phyloP scores from a whole-genome alignment of 768 basidiomycete genomes.

The Russula abietina region DNA sequence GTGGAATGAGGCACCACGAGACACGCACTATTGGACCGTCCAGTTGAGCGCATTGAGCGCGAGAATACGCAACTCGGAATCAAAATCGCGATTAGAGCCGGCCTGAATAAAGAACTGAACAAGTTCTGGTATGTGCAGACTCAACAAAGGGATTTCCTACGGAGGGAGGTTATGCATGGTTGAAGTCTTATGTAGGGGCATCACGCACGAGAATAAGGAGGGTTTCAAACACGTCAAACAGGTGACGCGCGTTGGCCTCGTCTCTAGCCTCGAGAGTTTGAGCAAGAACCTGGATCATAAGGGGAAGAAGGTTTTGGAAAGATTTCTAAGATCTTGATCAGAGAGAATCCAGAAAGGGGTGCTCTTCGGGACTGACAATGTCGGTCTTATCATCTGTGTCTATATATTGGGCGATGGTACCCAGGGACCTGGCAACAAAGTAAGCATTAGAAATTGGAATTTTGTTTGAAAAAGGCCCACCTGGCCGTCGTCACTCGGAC shows the following conservation, averaged over 20 bases:
- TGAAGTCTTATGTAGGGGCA: not conserved
- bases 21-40: conserved; percentile 88
- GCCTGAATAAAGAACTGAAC: conserved; percentile 82
- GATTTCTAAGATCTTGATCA: conserved; percentile 48
- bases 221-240: conserved; percentile 95
- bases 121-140: conserved; percentile 81
- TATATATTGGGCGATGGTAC: conserved; percentile 89
- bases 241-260: conserved; percentile 75
- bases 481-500: conserved; percentile 87
- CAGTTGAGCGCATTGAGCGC: conserved; percentile 91
- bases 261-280: conserved; percentile 75
- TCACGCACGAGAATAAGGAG: conserved; percentile 77
- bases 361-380: conserved; percentile 51
- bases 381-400: conserved; percentile 81
- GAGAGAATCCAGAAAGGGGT: not conserved
- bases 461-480: conserved; percentile 35
- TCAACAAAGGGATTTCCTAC: conserved; percentile 90
- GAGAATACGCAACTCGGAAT: conserved; percentile 78
- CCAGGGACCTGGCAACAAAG: conserved; percentile 55
- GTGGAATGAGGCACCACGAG: not conserved
- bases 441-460: not conserved
- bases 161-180: conserved; percentile 18
- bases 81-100: conserved; percentile 71
- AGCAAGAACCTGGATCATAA: conserved; percentile 84
- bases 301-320: conserved; percentile 81